Evolutionary conservation across 768 basidiomycete species (phyloP), one percentile per base, ranked within the genome.

Genomic region (Xerocomellus amylosporus): DNA sequence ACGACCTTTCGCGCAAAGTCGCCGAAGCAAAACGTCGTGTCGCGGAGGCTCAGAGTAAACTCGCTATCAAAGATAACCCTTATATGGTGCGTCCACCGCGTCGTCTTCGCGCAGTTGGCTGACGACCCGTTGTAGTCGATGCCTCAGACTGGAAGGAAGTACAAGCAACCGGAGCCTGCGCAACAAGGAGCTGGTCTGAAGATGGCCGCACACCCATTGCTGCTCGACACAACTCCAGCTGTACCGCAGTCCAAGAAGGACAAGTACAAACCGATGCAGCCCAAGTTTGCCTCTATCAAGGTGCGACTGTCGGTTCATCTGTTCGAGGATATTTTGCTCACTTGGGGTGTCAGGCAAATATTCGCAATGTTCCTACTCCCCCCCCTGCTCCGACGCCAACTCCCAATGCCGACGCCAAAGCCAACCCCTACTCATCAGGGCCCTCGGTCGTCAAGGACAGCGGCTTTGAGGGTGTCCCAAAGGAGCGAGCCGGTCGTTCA

Each of bases 231-330:
- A 5, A 70, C 67, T 4, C 75, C 81, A 8, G 64, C 74, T 3
- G 74, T 79, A 4, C 81, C 79, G 3, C 86, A 86, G 71, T 86
- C 86, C 26, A 90, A 90, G 73, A 93, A 95, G 71, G 92, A 97
- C 70, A 76, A 89, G 57, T 97, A 97, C 73, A 96, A 95, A 69
- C 93, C 96, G 17, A 98, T 99, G 95, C 94, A 95, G 59, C 97
- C 97, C 46, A 99, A 99, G 72, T 99, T 98, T 70, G 91, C 95
- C 0, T 92, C 93, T 4, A 94, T 96, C 71, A 93, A 88, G 77
- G 91, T 87, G 19, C 45, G 75, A 61, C 31, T 42, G 13, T 24
- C 39, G 20, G 36, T 14, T 15, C 26, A n/a, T 34, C 14, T 33
- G n/a, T 14, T 51, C 5, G 12, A 28, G 17, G 38, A 24, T 40